Evolutionary conservation across 805 yeast species (phyloP), one percentile per base, ranked within the genome.

Genomic region (Henningerozyma blattae): DNA sequence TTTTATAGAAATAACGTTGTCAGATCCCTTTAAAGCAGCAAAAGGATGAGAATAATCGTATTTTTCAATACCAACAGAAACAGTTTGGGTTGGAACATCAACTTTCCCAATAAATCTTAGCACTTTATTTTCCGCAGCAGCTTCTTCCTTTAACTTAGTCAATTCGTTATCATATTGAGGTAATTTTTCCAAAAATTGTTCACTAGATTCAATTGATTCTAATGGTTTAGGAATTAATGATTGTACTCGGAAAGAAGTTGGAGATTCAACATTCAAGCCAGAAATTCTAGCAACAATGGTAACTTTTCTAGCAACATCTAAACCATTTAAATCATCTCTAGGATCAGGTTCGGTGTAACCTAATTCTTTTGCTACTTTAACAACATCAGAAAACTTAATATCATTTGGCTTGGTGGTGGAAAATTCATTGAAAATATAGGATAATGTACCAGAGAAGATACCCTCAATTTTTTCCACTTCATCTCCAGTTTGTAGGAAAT

Each of bases 261-360:
- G 94, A 10, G 91, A 78, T 54, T 78, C 80, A 26, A 91, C 83
- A 39, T 73, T 64, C 35, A 81, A 70, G 3, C 98, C 98, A 13
- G 95, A 70, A 34, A 91, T 71, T 68, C 99, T 81, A 31, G 95
- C 94, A 42, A 91, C 72, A 44, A 91, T 91, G 18, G 98, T 86
- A 20, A 91, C 95, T 61, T 91, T 91, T 71, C 99, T 80, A 29
- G 99, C 99, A 40, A 91, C 95, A 55, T 91, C 99, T 56, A 91
- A 70, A 35, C 99, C 99, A 59, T 89, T 91, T 60, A 91, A 73
- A 57, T 91, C 99, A 59, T 91, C 99, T 64, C 99, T 79, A 60
- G 99, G 98, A 59, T 91, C 99, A 32, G 99, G 99, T 64, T 91
- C 98, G 28, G 96, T 89, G 71, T 85, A 91, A 33, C 99, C 99